Conservation (phyloP, 2,329 filamentous ascomycete genomes). For the Emmonsiellopsis sp. region DNA sequence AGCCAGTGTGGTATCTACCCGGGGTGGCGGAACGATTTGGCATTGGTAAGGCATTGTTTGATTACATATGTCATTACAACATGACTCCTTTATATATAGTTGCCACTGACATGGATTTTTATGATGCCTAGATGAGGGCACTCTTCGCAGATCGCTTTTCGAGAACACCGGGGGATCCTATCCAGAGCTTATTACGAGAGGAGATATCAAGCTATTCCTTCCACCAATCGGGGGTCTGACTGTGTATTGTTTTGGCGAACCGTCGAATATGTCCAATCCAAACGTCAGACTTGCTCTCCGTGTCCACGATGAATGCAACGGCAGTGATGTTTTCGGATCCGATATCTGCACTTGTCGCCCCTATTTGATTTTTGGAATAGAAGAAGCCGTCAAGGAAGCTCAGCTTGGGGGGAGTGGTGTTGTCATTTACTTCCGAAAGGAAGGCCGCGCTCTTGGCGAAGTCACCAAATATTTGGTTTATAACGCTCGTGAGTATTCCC, state of each 20-base stretch:
- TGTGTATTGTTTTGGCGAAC: slow-evolving; percentile 94
- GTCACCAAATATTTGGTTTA: slow-evolving; percentile 80
- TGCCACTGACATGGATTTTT: neutral
- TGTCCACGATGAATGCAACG: slow-evolving; percentile 86
- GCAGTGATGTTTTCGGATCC: slow-evolving; percentile 93
- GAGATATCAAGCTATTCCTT: slow-evolving; percentile 90
- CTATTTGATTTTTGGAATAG: slow-evolving; percentile 93
- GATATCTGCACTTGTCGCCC: slow-evolving; percentile 93
- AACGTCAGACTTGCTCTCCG: slow-evolving; percentile 72
- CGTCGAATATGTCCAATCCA: slow-evolving; percentile 84
- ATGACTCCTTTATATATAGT: neutral
- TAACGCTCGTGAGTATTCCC: slow-evolving; percentile 38
- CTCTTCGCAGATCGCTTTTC: slow-evolving; percentile 76
- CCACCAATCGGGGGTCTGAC: slow-evolving; percentile 93
- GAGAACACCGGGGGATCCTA: slow-evolving; percentile 95
- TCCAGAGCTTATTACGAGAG: slow-evolving; percentile 88
- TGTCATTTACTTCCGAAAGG: slow-evolving; percentile 98
- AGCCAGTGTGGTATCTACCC: slow-evolving; percentile 83
- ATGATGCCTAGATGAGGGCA: slow-evolving; percentile 60
- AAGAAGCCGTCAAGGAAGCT: slow-evolving; percentile 94
- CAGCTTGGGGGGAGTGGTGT: slow-evolving; percentile 89
- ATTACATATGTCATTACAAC: neutral
- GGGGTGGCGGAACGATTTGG: slow-evolving; percentile 88
- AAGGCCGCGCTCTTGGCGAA: slow-evolving; percentile 87
- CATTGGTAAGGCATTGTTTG: slow-evolving; percentile 50